These are phyloP conservation scores for Mycena galopus DNA, from an alignment of 768 basidiomycete genomes.

Conservation along the genomic window DNA sequence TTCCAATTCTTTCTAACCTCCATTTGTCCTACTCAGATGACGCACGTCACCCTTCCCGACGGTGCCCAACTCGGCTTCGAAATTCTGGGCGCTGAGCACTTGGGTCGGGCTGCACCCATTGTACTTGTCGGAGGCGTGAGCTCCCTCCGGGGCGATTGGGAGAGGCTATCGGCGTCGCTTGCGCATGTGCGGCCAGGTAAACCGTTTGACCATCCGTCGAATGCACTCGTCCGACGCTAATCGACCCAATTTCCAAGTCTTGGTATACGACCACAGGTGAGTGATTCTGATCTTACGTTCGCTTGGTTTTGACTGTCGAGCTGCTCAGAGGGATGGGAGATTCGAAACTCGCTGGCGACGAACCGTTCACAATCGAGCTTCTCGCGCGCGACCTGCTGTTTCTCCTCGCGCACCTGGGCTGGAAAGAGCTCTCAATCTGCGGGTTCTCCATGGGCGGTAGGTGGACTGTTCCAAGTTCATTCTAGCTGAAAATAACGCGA, in stretches of 20 bases:
- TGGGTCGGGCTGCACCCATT: conserved; percentile 49
- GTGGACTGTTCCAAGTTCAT: not conserved
- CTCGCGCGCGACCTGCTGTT: conserved; percentile 59
- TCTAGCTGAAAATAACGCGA: not conserved
- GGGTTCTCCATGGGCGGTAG: conserved; percentile 68
- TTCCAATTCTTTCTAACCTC: not conserved
- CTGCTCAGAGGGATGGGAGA: conserved; percentile 59
- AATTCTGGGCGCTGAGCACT: conserved; percentile 54
- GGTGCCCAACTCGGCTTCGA: conserved; percentile 60
- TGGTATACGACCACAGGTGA: conserved; percentile 59
- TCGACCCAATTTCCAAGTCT: conserved; percentile 44
- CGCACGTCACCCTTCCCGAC: conserved; percentile 47
- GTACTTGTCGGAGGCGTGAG: conserved; percentile 60
- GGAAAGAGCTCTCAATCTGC: conserved; percentile 58
- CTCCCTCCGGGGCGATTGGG: conserved; percentile 54
- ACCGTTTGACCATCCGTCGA: too few species aligned
- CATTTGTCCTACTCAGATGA: conserved; percentile 2
- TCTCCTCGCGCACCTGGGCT: conserved; percentile 54
- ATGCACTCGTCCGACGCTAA: too few species aligned
- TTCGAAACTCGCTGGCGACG: conserved; percentile 52
- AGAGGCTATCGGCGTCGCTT: conserved; percentile 50
- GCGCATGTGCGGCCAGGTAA: conserved; percentile 56
- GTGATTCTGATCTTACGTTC: not conserved
- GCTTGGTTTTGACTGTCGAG: not conserved
- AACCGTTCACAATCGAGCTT: conserved; percentile 57